Evolutionary conservation across 441 rosid genomes (phyloP).

Genomic region (Bocquillonia castaneifolia): DNA sequence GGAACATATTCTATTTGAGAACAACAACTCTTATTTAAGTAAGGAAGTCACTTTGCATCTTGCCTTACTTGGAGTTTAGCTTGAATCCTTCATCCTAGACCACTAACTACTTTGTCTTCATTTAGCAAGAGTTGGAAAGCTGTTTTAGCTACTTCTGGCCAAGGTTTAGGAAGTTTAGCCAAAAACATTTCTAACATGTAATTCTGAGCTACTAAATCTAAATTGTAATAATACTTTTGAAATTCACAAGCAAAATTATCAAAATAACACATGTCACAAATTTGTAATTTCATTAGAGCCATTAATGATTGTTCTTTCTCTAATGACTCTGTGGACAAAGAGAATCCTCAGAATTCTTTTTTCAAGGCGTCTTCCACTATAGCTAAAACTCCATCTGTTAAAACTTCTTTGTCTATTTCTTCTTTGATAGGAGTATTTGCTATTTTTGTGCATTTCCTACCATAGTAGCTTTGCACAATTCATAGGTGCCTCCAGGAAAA

Average conservation of each 20-base stretch:
- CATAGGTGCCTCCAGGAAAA: no score
- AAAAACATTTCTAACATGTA: background rate
- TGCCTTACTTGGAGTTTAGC: background rate
- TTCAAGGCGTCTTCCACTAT: background rate
- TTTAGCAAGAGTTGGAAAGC: background rate
- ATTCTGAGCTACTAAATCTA: background rate
- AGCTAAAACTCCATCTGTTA: no score
- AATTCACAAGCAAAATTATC: background rate
- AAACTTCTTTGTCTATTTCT: no score
- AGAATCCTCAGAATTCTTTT: background rate
- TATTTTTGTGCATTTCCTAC: no score
- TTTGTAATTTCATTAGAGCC: no score
- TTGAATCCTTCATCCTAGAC: background rate
- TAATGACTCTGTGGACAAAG: no score
- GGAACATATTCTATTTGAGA: background rate
- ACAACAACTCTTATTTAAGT: background rate
- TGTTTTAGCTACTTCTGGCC: background rate
- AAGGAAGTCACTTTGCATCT: background rate
- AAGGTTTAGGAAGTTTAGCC: background rate
- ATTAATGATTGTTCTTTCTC: no score
- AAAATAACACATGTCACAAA: background rate
- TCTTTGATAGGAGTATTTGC: no score
- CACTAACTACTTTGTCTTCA: background rate
- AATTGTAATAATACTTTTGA: no score
- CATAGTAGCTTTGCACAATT: no score